Base-by-base conservation (phyloP, 2,329 filamentous ascomycete species). In the Microdochium trichocladiopsis region DNA sequence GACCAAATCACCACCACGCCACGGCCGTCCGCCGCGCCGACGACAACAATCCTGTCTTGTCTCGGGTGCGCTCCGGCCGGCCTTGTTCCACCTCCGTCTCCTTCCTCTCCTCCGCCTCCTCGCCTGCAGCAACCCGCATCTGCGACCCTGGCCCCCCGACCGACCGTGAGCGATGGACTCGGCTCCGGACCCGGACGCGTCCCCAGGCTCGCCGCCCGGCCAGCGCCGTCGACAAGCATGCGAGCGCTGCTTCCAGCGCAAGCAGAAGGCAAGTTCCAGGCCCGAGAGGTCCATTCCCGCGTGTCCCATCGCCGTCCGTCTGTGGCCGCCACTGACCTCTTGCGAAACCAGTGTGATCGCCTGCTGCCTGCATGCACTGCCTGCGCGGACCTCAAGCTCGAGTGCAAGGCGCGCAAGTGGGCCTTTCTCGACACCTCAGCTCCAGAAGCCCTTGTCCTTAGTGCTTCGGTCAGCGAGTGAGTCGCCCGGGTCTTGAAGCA, bases 231-330 rank as follows among this genome's bases (percentile, higher is more conserved):
- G 47, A 9, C 63, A 66, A 49, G 64, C 64, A 8, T 66, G 63
- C 49, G 62, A 66, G 48, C 56, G 63, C 45, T 66, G 64, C 50
- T 66, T 63, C 60, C 63, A 62, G 48, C 61, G 63, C 24, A 66
- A 66, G 50, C 62, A 66, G 49, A 66, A 66, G 59, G 63, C 60
- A 47, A 2, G 11, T 47, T n/a, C n/a, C n/a, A n/a, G n/a, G n/a
- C n/a, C n/a, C n/a, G n/a, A n/a, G n/a, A n/a, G n/a, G 43, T 9
- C 4, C 31, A 47, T 43, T 25, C 18, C 18, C 11, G 25, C 48
- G 25, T 52, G 47, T 23, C 33, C 49, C 22, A 41, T 50, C 9
- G 24, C 33, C 9, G 9, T 16, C 10, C 6, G 24, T 22, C 33
- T 28, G 24, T 28, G 47, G 21, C 53, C 48, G 12, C 36, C 36